Conservation (phyloP, 2,329 filamentous ascomycete species). For the Tolypocladium cylindrosporum region DNA sequence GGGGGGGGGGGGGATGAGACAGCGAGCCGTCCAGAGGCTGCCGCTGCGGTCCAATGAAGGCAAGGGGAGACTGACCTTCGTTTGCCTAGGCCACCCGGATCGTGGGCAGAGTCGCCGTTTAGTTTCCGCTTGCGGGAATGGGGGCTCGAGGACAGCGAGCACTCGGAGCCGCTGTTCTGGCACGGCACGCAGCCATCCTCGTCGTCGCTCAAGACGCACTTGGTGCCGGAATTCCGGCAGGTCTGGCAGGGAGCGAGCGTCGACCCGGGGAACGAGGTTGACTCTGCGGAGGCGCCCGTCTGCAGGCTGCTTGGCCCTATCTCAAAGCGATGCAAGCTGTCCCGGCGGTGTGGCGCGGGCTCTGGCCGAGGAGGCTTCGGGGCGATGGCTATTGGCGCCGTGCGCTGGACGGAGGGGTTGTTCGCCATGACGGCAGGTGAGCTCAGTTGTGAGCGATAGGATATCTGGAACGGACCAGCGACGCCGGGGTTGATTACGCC, state of each 20-base stretch:
- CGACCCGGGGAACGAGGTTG: conserved; percentile 28
- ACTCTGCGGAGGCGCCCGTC: conserved; percentile 42
- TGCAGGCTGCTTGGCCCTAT: conserved; percentile 39
- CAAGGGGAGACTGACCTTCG: conserved; percentile 50
- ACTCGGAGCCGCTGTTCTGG: conserved; percentile 67
- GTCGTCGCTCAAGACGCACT: conserved; percentile 67
- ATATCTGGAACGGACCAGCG: conserved; percentile 1
- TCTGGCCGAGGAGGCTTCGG: conserved; percentile 42
- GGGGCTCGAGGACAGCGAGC: conserved; percentile 68
- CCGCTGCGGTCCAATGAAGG: background rate
- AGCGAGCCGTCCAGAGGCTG: background rate
- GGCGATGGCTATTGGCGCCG: conserved; percentile 57
- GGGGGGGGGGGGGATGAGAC: background rate
- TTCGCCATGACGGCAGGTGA: conserved; percentile 34
- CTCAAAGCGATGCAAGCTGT: conserved; percentile 37
- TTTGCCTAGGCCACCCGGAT: conserved; percentile 43
- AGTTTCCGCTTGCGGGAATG: conserved; percentile 73
- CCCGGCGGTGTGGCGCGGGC: conserved; percentile 33
- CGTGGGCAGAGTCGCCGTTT: conserved; percentile 51
- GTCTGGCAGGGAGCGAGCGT: conserved; percentile 56
- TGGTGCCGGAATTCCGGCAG: conserved; percentile 62
- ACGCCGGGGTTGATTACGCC: background rate
- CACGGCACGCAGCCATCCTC: conserved; percentile 68
- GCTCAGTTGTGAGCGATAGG: conserved; percentile 11
- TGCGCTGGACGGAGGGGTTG: conserved; percentile 44